phyloP scores from a whole-genome alignment of 2,329 filamentous ascomycete species.

The Trichoderma afroharzianum region DNA sequence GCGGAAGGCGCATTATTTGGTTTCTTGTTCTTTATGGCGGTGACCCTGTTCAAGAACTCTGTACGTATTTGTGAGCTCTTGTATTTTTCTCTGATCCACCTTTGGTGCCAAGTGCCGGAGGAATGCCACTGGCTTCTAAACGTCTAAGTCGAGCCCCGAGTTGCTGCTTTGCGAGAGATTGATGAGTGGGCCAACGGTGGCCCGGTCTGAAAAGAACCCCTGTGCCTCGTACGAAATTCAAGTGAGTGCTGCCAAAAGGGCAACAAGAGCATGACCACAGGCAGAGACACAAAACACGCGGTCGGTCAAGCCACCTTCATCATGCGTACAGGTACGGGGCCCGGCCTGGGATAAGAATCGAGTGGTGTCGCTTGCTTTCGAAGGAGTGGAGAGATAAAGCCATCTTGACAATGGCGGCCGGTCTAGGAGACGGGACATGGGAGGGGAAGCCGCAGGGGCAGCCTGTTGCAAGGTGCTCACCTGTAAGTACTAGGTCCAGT shows the following conservation, averaged over 20 bases:
- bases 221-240: neutral
- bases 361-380: neutral
- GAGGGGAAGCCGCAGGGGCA: neutral
- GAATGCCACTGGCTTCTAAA: neutral
- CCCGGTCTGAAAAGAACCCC: neutral
- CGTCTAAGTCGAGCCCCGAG: neutral
- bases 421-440: slow-evolving; percentile 8
- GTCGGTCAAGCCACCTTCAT: neutral
- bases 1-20: slow-evolving; percentile 7
- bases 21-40: neutral
- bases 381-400: slow-evolving; percentile 8
- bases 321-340: neutral
- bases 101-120: slow-evolving; percentile 9
- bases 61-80: neutral
- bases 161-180: neutral
- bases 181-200: neutral
- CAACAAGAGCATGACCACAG: neutral
- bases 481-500: neutral
- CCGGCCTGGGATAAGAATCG: neutral
- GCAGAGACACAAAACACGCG: neutral
- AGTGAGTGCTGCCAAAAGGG: neutral
- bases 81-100: neutral
- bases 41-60: neutral
- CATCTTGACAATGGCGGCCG: slow-evolving; percentile 5
- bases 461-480: neutral